Base-by-base conservation (phyloP, 2,329 filamentous ascomycete species). In the Diaporthe destruens region DNA sequence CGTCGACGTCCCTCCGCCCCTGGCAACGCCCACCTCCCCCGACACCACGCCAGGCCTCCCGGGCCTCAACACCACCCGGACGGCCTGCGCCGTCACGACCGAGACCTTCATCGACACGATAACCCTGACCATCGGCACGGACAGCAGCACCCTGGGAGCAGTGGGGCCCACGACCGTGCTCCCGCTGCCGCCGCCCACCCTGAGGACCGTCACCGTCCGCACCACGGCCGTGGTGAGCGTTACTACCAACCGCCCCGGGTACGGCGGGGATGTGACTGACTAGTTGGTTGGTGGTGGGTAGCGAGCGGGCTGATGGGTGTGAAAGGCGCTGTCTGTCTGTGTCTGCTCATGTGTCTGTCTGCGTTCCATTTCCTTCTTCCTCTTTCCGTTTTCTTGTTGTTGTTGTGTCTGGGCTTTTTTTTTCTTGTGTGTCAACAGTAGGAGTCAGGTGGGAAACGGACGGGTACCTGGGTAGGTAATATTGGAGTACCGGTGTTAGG, bases 101-200 rank as follows among this genome's bases (percentile, higher is more conserved):
- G 61, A 66, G 61, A 66, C 61, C 6, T n/a, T 66, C 47, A 14
- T 66, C 61, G 61, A 66, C 47, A 66, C 61, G n/a, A 47, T 66
- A 0, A 66, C 61, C 4, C 47, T 66, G 14, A 66, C 61, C 7
- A 20, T 55, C 29, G 54, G 20, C 16, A 29, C 54, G 54, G 8
- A 18, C 39, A 42, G 11, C 36, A 34, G 23, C 23, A n/a, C 44
- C 44, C 44, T 20, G 7, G 44, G 18, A 6, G 44, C 7, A 3
- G 29, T 5, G 29, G 36, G 36, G 11, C 9, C 36, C 2, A 49
- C 44, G 20, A 49, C 44, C 20, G 44, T 49, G 7, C 11, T 49
- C 20, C 44, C 44, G 4, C 44, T 12, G 36, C 29, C 29, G 29
- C 42, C 16, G 5, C 25, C 59, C 59, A 39, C 61, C 61, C 61